Evolutionary conservation across 371 early-diverging fungal species (phyloP).

Genomic region (Circinella minor): DNA sequence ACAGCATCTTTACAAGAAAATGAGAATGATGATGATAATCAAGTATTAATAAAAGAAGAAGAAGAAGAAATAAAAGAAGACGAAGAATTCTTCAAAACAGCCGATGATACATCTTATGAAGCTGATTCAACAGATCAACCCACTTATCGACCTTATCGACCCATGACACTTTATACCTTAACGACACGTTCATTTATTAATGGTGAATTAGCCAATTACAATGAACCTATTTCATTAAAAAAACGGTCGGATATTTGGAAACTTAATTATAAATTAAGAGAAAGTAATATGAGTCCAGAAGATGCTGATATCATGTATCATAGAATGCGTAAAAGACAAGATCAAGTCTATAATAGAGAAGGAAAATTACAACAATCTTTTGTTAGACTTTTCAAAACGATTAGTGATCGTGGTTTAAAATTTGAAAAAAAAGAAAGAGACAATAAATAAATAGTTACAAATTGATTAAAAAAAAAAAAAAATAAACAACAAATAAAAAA

Average conservation of each 20-base stretch:
- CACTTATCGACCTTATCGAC: neutral
- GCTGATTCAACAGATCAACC: too few relatives aligned
- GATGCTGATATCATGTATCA: neutral
- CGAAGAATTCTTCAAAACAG: constrained; percentile 11
- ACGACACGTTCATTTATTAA: constrained; percentile 31
- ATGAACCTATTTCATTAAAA: neutral
- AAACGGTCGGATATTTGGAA: neutral
- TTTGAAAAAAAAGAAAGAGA: neutral
- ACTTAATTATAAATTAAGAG: neutral
- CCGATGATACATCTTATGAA: neutral
- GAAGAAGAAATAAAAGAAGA: neutral
- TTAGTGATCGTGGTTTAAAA: neutral
- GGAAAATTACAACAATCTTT: neutral
- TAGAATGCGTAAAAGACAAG: neutral
- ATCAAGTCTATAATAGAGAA: neutral
- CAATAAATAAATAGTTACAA: constrained; percentile 6
- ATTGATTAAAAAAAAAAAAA: neutral
- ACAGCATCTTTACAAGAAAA: neutral
- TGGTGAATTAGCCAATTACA: neutral
- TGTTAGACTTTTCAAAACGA: neutral
- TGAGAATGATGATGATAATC: neutral
- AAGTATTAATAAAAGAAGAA: neutral
- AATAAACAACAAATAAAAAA: neutral
- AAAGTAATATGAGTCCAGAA: neutral
- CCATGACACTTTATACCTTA: constrained; percentile 29